Evolutionary conservation across 495 filamentous ascomycete species (phyloP), one percentile per base, ranked within the genome.

Genomic region (Talaromyces nanjingensis): DNA sequence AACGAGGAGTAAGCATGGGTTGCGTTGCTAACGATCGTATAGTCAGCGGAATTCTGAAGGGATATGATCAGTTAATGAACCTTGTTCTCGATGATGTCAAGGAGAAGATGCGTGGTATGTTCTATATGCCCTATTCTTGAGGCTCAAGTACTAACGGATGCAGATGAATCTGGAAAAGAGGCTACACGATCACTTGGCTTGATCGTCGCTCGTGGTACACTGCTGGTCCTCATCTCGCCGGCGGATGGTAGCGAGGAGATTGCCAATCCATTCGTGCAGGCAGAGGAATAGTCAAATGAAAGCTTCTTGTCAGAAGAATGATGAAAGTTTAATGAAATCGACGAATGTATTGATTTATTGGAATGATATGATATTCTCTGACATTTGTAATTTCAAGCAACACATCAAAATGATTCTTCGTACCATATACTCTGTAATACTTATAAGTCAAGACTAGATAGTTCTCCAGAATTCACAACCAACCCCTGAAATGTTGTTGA

Each of bases 41-140:
- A 97, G 94, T 97, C 9, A 87, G 84, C 11, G 94, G 94, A 56
- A 89, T 84, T 5, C 83, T 98, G 9, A 98, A 98, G 72, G 94
- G 94, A 56, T 97, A 91, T 69, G 94, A 98, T 69, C 92, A 93
- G 68, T 81, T 98, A 39, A 97, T 98, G 93, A 98, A 98, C 74
- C 79, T 98, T 61, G 94, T 98, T 22, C 80, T 98, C 59, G 96
- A 98, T 69, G 91, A 98, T 60, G 93, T 94, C 22, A 87, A 96
- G 76, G 94, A 98, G 73, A 79, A 86, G 24, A 83, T 96, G 76
- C 82, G 90, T 79, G 93, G 93, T 96, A 69, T 18, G 71, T n/a
- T 27, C 1, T 11, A 45, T 47, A 24, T 59, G 55, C 47, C 25
- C 20, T 27, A 25, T 63, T 59, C 31, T 67, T 73, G 5, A 12